A percentile compares a stretch with the other conserved stretches of the same genome.
Conservation (phyloP, 176 grass and related monocot species). For the Zoysia japonica region DNA sequence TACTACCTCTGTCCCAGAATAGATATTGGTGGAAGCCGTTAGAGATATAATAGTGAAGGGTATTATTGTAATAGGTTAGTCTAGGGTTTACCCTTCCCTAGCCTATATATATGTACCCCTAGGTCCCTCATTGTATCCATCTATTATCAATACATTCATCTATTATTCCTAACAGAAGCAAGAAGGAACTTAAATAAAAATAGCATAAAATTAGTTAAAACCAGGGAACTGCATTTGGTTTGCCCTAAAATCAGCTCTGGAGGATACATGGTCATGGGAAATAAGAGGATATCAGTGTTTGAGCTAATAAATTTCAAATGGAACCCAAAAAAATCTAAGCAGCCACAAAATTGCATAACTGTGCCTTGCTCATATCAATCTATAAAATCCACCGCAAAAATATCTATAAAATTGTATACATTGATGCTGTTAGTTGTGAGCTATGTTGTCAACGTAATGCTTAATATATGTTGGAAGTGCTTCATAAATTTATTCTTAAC, state of each 20-base stretch:
- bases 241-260: background rate
- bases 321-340: constrained; percentile 11
- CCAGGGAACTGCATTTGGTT: background rate
- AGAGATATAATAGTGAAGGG: too few relatives aligned
- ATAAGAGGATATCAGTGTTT: constrained; percentile 19
- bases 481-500: background rate
- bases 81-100: too few relatives aligned
- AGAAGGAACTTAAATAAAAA: background rate
- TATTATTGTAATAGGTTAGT: too few relatives aligned
- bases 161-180: background rate
- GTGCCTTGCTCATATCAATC: constrained; percentile 3
- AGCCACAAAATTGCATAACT: constrained; percentile 11
- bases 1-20: background rate
- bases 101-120: too few relatives aligned
- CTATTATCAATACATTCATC: too few relatives aligned
- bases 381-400: constrained; percentile 26
- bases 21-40: background rate
- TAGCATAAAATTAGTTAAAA: background rate
- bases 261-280: background rate
- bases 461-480: constrained; percentile 18
- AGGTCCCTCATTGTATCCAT: too few relatives aligned
- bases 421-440: constrained; percentile 10
- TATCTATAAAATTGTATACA: constrained; percentile 6
- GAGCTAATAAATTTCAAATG: constrained; percentile 19
- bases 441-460: constrained; percentile 24